A percentile compares a stretch with the other conserved stretches of the same genome.
Conservation (phyloP, 2,329 filamentous ascomycete species). For the Daldinia sp. region DNA sequence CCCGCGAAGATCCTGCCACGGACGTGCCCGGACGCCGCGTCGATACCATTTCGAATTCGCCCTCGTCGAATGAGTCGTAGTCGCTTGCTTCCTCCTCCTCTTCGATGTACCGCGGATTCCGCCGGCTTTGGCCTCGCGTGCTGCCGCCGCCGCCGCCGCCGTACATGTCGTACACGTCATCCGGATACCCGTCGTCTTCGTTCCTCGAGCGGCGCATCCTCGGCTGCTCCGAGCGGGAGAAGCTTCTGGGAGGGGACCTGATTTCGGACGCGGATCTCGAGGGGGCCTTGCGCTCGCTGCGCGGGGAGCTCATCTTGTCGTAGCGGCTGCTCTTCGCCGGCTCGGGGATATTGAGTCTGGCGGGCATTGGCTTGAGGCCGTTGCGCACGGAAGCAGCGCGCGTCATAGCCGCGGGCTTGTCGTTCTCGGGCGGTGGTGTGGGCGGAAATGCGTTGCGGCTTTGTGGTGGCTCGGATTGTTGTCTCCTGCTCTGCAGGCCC, state of each 20-base stretch:
- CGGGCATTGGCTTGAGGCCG: constrained; percentile 67
- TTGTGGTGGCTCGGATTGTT: constrained; percentile 84
- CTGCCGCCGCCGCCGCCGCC: constrained; percentile 52
- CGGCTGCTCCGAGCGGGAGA: constrained; percentile 51
- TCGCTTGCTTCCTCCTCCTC: constrained; percentile 82
- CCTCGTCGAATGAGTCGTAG: constrained; percentile 77
- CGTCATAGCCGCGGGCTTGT: constrained; percentile 63
- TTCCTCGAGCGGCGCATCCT: constrained; percentile 53
- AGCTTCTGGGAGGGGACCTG: constrained; percentile 56
- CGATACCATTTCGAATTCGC: constrained; percentile 81
- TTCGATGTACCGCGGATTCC: constrained; percentile 72
- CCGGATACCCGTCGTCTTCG: constrained; percentile 70
- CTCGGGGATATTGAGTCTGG: constrained; percentile 69
- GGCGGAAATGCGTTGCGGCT: constrained; percentile 89
- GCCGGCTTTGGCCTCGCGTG: constrained; percentile 50
- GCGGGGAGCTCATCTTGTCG: constrained; percentile 60
- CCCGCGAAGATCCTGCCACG: constrained; percentile 58
- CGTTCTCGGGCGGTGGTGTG: constrained; percentile 95
- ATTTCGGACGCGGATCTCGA: constrained; percentile 54
- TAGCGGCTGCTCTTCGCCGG: constrained; percentile 62
- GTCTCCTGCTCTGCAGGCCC: constrained; percentile 78
- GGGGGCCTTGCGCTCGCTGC: constrained; percentile 48
- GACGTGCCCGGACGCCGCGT: constrained; percentile 58
- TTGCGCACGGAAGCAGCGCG: constrained; percentile 69
- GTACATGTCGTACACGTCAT: constrained; percentile 75